Conservation (phyloP, 345 rosid genomes). For the Pugionium dolabratum region DNA sequence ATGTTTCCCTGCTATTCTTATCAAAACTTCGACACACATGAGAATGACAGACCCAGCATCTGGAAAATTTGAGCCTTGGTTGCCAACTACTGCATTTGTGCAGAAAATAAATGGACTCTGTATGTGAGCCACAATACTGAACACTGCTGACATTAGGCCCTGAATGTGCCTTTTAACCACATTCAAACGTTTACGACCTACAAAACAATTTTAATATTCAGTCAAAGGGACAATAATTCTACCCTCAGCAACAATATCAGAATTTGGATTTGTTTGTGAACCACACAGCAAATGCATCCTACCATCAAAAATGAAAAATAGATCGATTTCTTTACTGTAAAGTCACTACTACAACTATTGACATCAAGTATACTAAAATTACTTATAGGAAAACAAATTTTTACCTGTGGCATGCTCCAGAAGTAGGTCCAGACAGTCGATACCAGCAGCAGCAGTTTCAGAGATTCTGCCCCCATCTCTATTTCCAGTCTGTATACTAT, state of each 20-base stretch:
- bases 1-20: slow-evolving; percentile 72
- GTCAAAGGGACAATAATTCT: slow-evolving; percentile 22
- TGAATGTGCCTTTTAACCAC: slow-evolving; percentile 67
- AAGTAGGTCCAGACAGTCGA: slow-evolving; percentile 89
- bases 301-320: neutral
- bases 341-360: slow-evolving; percentile 4
- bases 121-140: slow-evolving; percentile 74
- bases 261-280: slow-evolving; percentile 3
- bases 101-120: slow-evolving; percentile 69
- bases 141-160: slow-evolving; percentile 63
- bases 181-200: slow-evolving; percentile 65
- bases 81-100: slow-evolving; percentile 29
- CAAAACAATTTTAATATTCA: slow-evolving; percentile 42
- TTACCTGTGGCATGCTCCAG: slow-evolving; percentile 83
- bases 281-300: neutral
- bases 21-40: slow-evolving; percentile 86
- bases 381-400: slow-evolving; percentile 8
- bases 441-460: slow-evolving; percentile 69
- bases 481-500: slow-evolving; percentile 56
- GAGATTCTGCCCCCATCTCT: slow-evolving; percentile 68
- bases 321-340: slow-evolving; percentile 5
- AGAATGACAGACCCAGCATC: slow-evolving; percentile 87
- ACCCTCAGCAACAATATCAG: neutral
- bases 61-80: slow-evolving; percentile 44
- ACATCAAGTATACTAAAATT: slow-evolving; percentile 18